Conservation (phyloP, 192 early-diverging fungal genomes). For the Umbelopsis vinacea region DNA sequence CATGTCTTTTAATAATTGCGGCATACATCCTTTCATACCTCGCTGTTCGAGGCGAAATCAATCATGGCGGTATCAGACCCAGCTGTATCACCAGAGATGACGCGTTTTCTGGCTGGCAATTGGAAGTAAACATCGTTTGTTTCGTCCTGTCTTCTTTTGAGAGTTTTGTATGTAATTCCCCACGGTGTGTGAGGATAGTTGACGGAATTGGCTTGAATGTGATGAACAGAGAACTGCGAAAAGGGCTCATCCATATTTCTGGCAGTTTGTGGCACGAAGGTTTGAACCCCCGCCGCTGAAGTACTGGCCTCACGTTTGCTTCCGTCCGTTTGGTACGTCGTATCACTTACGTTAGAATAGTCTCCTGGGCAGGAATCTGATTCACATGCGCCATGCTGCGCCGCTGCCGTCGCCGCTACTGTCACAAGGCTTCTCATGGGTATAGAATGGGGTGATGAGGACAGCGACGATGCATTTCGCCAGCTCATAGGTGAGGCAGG, state of each 20-base stretch:
- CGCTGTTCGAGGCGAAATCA: not conserved
- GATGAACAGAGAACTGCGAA: not conserved
- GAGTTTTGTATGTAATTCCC: constrained; percentile 17
- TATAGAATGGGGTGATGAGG: not conserved
- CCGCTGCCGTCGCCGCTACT: too few relatives aligned
- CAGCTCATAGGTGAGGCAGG: constrained; percentile 3
- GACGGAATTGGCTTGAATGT: constrained; percentile 20
- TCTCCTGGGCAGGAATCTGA: constrained; percentile 11
- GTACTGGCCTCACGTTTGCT: not conserved
- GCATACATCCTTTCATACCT: not conserved
- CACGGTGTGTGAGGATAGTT: constrained; percentile 15
- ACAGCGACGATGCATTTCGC: not conserved
- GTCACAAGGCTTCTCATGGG: not conserved
- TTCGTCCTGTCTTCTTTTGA: constrained; percentile 8
- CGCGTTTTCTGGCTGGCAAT: not conserved
- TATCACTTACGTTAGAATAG: constrained; percentile 13
- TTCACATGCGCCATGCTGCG: not conserved
- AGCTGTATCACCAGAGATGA: not conserved
- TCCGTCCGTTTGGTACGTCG: not conserved
- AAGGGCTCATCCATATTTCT: not conserved
- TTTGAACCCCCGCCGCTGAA: not conserved
- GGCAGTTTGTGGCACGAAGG: not conserved
- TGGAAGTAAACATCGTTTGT: not conserved
- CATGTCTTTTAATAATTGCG: not conserved
- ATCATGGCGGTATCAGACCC: not conserved